A percentile compares a stretch with the other conserved stretches of the same genome.
Evolutionary conservation across 768 basidiomycete species (phyloP).

Genomic region (Paxillus ammoniavirescens): DNA sequence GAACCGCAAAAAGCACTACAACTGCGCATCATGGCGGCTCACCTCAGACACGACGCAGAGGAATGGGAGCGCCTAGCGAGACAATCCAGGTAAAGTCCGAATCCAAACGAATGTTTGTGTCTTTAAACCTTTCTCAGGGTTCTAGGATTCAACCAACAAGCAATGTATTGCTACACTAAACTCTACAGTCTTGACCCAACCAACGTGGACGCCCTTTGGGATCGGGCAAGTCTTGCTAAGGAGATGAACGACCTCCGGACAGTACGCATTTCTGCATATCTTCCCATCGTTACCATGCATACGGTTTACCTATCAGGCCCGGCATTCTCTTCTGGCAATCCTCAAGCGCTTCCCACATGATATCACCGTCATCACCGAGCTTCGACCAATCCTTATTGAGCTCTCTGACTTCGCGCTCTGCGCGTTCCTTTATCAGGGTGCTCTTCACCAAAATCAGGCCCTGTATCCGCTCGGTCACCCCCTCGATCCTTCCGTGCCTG

Average conservation of each 20-base stretch:
- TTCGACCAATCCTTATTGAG: slow-evolving; percentile 53
- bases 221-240: slow-evolving; percentile 78
- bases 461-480: slow-evolving; percentile 43
- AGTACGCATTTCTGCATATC: slow-evolving; percentile 37
- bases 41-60: slow-evolving; percentile 80
- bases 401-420: slow-evolving; percentile 66
- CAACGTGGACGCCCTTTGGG: slow-evolving; percentile 87
- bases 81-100: slow-evolving; percentile 61
- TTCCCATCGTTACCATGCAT: not conserved
- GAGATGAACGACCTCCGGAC: slow-evolving; percentile 69
- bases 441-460: slow-evolving; percentile 66
- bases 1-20: slow-evolving; percentile 74
- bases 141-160: slow-evolving; percentile 76
- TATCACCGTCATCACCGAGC: slow-evolving; percentile 71
- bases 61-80: slow-evolving; percentile 82
- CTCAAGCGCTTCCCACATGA: slow-evolving; percentile 54
- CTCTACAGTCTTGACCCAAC: slow-evolving; percentile 73
- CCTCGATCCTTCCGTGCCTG: slow-evolving; percentile 16
- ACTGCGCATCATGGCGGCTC: slow-evolving; percentile 86
- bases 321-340: slow-evolving; percentile 27
- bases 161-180: slow-evolving; percentile 89
- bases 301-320: slow-evolving; percentile 15
- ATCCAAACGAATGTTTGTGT: slow-evolving; percentile 47
- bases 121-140: slow-evolving; percentile 65
- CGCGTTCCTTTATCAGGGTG: slow-evolving; percentile 64